Percentiles rank a stretch among this genome's conserved stretches.
These are phyloP conservation scores for Camellia japonica DNA, from an alignment of 148 eudicot species.

Conservation along the genomic window DNA sequence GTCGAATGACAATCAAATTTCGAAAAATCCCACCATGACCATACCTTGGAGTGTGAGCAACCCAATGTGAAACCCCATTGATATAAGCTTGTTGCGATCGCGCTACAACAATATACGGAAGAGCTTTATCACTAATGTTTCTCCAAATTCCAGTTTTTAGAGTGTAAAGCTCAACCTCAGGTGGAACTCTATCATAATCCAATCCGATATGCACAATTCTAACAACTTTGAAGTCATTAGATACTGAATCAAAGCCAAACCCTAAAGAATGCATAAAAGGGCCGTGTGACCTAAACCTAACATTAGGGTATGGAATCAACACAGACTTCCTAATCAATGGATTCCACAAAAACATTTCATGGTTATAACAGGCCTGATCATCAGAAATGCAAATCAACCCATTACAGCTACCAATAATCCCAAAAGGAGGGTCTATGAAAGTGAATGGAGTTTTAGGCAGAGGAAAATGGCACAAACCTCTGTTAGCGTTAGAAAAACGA, in stretches of 20 bases:
- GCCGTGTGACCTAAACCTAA: background rate
- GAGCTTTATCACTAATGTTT: background rate
- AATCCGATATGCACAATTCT: background rate
- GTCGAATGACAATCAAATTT: conserved; percentile 2
- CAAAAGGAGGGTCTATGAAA: background rate
- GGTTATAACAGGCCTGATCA: background rate
- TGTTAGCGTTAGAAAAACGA: too few relatives aligned
- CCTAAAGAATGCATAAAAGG: conserved; percentile 2
- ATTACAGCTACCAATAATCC: conserved; percentile 10
- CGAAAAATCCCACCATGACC: too few relatives aligned
- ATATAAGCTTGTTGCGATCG: background rate
- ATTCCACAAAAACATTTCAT: conserved; percentile 7
- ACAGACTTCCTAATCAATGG: conserved; percentile 14
- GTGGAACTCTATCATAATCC: background rate
- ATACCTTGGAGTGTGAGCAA: background rate
- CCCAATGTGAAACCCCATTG: conserved; percentile 16
- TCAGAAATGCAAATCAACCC: conserved; percentile 15
- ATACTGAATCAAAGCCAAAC: conserved; percentile 16
- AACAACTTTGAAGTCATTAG: conserved; percentile 19
- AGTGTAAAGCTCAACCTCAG: conserved; percentile 1
- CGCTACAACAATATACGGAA: background rate
- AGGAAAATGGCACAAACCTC: background rate
- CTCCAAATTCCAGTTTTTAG: conserved; percentile 10
- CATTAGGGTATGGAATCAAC: background rate
- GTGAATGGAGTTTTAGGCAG: background rate